phyloP scores from a whole-genome alignment of 2,329 filamentous ascomycete genomes.

The Lachnellula willkommii region DNA sequence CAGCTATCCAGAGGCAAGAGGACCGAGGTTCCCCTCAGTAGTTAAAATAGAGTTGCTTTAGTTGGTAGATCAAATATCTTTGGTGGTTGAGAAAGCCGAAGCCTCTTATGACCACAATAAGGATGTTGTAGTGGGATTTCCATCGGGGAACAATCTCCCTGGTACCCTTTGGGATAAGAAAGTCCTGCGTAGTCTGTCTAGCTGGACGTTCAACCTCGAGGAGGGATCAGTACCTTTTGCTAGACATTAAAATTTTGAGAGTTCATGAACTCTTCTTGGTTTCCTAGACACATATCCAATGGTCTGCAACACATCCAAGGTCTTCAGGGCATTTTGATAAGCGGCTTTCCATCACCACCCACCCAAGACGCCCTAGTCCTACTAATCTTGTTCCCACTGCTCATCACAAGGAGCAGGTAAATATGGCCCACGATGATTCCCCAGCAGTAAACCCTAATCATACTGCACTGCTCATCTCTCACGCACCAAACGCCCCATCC shows the following conservation, averaged over 20 bases:
- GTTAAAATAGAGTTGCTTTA: too few relatives aligned
- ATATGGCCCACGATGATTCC: constrained; percentile 66
- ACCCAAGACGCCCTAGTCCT: constrained; percentile 59
- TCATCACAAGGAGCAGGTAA: constrained; percentile 70
- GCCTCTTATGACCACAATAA: too few relatives aligned
- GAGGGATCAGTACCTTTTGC: too few relatives aligned
- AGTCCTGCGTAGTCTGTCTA: too few relatives aligned
- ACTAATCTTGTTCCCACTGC: constrained; percentile 58
- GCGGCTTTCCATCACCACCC: constrained; percentile 52
- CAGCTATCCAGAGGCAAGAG: too few relatives aligned
- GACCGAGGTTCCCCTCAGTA: too few relatives aligned
- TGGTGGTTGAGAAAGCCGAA: too few relatives aligned
- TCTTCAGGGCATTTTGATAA: constrained; percentile 45
- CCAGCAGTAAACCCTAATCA: constrained; percentile 70
- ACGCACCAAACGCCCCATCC: constrained; percentile 64
- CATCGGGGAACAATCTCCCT: too few relatives aligned
- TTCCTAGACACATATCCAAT: not conserved
- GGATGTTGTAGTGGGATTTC: too few relatives aligned
- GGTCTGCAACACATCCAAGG: not conserved
- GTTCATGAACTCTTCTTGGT: not conserved
- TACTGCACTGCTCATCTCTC: constrained; percentile 37
- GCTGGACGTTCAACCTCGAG: too few relatives aligned
- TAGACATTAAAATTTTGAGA: not conserved
- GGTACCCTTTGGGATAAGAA: too few relatives aligned
- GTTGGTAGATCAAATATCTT: too few relatives aligned